Percentiles rank a stretch among this genome's conserved stretches.
These are phyloP conservation scores for Ceratobasidium sp. DNA, from an alignment of 1,284 basidiomycete genomes.

Conservation along the genomic window DNA sequence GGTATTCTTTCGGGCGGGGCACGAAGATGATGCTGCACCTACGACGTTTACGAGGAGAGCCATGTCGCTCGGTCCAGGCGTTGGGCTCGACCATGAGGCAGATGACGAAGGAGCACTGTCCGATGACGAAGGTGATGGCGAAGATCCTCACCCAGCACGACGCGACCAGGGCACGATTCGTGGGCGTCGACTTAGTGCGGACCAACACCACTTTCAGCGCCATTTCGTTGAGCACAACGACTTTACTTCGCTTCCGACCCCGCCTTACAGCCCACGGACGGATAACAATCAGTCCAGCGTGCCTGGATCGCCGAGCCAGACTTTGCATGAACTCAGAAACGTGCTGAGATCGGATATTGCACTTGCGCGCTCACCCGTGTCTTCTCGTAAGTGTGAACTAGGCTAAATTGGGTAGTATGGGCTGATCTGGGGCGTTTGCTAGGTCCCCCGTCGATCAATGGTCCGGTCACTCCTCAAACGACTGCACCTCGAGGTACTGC, in stretches of 20 bases:
- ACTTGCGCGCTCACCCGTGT: conserved; percentile 48
- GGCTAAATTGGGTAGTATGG: background rate
- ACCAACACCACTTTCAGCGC: conserved; percentile 44
- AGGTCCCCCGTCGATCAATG: conserved; percentile 37
- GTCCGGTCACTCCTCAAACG: background rate
- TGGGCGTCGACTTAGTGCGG: conserved; percentile 44
- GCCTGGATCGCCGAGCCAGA: conserved; percentile 56
- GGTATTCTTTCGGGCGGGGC: conserved; percentile 76
- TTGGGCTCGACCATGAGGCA: conserved; percentile 57
- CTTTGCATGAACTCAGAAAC: conserved; percentile 62
- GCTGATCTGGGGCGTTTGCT: background rate
- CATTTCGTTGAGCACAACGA: conserved; percentile 45
- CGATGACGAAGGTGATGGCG: conserved; percentile 59
- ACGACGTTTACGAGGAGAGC: conserved; percentile 63
- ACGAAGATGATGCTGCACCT: conserved; percentile 42
- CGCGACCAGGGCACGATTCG: conserved; percentile 40
- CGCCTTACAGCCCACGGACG: conserved; percentile 35
- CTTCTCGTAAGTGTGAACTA: conserved; percentile 19
- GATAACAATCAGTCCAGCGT: conserved; percentile 25
- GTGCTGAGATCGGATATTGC: conserved; percentile 56
- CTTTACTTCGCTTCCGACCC: conserved; percentile 5
- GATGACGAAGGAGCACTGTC: conserved; percentile 54
- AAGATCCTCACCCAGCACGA: conserved; percentile 40
- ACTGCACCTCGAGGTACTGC: background rate
- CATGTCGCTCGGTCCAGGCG: conserved; percentile 84